A percentile compares a stretch with the other conserved stretches of the same genome.
Conservation (phyloP, 768 basidiomycete species). For the Pulveroboletus sp. region DNA sequence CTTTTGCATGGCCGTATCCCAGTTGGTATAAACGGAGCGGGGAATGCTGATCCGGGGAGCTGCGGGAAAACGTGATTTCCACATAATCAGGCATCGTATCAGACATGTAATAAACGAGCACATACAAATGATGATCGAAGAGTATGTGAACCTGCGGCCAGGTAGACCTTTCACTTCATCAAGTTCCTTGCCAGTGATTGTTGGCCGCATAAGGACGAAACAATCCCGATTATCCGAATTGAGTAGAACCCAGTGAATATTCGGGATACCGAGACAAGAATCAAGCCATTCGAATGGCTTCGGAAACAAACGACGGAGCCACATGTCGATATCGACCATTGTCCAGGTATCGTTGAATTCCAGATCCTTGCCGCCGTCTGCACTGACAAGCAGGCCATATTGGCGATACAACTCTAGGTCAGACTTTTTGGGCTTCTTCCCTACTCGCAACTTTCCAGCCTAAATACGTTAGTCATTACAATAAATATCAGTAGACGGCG, state of each 20-base stretch:
- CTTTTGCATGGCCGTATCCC: too few species aligned
- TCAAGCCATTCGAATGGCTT: constrained; percentile 11
- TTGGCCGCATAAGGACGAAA: background rate
- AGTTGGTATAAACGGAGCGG: too few species aligned
- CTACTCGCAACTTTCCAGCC: background rate
- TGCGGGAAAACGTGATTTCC: too few species aligned
- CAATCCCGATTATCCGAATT: background rate
- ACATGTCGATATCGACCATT: background rate
- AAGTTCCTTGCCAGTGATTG: constrained; percentile 1
- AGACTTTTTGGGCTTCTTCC: background rate
- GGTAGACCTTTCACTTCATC: background rate
- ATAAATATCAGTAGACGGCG: too few species aligned
- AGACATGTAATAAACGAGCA: too few species aligned
- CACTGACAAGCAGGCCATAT: background rate
- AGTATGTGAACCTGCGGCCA: background rate
- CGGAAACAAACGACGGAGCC: background rate
- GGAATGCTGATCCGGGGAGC: too few species aligned
- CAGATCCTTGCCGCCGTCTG: background rate
- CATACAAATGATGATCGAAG: background rate
- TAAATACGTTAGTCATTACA: background rate
- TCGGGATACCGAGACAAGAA: background rate
- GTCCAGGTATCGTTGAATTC: constrained; percentile 2
- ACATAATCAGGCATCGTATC: too few species aligned
- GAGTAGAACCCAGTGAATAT: constrained; percentile 1
- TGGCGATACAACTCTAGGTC: background rate